Evolutionary conservation across 2,329 filamentous ascomycete genomes (phyloP).

Genomic region (Scedosporium dehoogii): DNA sequence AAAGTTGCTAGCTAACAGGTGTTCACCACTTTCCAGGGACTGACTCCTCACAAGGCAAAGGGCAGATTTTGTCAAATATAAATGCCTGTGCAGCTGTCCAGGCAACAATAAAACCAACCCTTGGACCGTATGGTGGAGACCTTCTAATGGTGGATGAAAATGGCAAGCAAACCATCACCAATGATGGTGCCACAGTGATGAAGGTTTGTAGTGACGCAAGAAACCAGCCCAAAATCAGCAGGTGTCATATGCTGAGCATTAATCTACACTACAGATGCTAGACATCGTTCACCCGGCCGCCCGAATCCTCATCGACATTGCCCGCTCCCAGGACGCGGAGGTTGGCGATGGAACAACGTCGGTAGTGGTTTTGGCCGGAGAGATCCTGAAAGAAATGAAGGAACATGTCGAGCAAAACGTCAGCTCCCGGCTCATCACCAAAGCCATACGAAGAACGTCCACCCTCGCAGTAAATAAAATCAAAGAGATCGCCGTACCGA

Average conservation of each 20-base stretch:
- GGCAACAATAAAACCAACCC: constrained; percentile 86
- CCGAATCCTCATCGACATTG: constrained; percentile 94
- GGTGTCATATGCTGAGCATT: background rate
- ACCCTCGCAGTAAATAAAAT: constrained; percentile 96
- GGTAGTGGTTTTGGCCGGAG: constrained; percentile 92
- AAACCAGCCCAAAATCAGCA: background rate
- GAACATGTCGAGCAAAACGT: constrained; percentile 95
- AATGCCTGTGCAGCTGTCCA: constrained; percentile 96
- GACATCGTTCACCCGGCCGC: constrained; percentile 98
- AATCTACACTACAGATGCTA: constrained; percentile 54
- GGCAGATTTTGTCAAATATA: constrained; percentile 95
- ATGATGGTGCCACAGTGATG: constrained; percentile 98
- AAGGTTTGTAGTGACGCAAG: constrained; percentile 50
- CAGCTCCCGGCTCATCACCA: constrained; percentile 95
- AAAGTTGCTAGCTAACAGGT: constrained; percentile 1
- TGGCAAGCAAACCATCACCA: constrained; percentile 94
- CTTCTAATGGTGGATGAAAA: constrained; percentile 92
- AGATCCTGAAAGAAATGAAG: constrained; percentile 94
- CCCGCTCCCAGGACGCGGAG: constrained; percentile 96
- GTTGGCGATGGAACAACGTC: constrained; percentile 97
- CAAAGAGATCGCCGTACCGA: constrained; percentile 90
- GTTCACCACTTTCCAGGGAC: constrained; percentile 53
- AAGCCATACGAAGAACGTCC: constrained; percentile 81
- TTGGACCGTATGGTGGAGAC: constrained; percentile 95
- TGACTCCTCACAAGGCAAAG: constrained; percentile 93